Base-by-base conservation (phyloP, 495 filamentous ascomycete genomes). In the Trichoderma erinaceum region DNA sequence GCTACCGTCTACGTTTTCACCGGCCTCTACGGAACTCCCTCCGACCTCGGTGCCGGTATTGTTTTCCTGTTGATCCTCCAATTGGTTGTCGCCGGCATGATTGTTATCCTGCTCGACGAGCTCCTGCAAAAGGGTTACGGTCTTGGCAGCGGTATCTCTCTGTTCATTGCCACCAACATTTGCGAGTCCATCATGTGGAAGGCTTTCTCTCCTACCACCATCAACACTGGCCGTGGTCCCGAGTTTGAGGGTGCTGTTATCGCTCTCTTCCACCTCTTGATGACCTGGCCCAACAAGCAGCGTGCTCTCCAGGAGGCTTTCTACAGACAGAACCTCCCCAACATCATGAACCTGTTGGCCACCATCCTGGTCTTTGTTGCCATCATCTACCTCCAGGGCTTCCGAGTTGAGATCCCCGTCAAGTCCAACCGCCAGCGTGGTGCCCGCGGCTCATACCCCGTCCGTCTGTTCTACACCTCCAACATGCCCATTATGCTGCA, bases 161-260 rank as follows among this genome's bases (percentile, higher is more conserved):
- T 99, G 67, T 99, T 99, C 87, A 99, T 99, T 77, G 96, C 96
- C 67, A 99, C 96, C 83, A 98, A 98, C 86, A 98, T 99, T 82
- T 99, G 96, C 89, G 96, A 99, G 82, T 97, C 93, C 43, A 99
- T 99, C 78, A 89, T 99, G 79, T 99, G 96, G 96, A 97, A 97
- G 85, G 96, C 96, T 23, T 98, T 98, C 84, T 97, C 93, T 66
- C 96, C 96, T 35, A 99, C 96, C 18, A 97, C 95, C 75, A 96
- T 99, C 82, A 99, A 99, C 85, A 98, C 96, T 68, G 96, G 96
- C 70, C 92, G 96, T 84, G 96, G 96, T 66, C 96, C 96, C 74
- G 96, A 99, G 81, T 99, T 98, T 77, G 96, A 99, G 84, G 96
- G 96, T 78, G 96, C 96, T 66, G 92, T 99, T 74, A 97, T 99